A percentile compares a stretch with the other conserved stretches of the same genome.
phyloP scores from a whole-genome alignment of 2,329 filamentous ascomycete species.

The Tolypocladium tropicale region DNA sequence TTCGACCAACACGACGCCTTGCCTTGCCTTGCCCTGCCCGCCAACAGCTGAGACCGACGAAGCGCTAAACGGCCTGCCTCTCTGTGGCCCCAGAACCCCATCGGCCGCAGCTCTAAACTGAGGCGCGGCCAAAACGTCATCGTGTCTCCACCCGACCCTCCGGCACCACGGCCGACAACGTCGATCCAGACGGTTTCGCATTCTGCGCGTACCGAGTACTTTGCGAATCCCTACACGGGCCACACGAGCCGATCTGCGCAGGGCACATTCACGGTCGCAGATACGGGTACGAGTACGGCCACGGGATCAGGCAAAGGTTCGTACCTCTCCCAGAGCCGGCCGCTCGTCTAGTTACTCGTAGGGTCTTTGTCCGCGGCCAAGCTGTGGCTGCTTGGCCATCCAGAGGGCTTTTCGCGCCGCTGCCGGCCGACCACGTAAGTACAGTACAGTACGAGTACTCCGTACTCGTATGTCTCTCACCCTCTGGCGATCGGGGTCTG shows the following conservation, averaged over 20 bases:
- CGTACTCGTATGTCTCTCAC: not conserved
- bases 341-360: too few species aligned
- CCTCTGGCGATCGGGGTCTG: not conserved
- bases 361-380: not conserved
- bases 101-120: not conserved
- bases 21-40: not conserved
- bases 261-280: too few species aligned
- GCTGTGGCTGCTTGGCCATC: not conserved
- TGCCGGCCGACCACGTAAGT: not conserved
- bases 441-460: not conserved
- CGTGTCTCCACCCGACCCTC: slow-evolving; percentile 4
- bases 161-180: not conserved
- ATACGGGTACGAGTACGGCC: not conserved
- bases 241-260: too few species aligned
- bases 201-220: not conserved
- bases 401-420: not conserved
- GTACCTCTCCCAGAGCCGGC: too few species aligned
- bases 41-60: not conserved
- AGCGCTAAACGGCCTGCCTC: not conserved
- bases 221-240: too few species aligned
- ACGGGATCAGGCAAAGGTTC: not conserved
- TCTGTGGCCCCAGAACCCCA: not conserved
- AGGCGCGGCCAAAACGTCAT: slow-evolving; percentile 7
- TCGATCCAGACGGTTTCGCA: not conserved
- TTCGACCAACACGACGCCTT: too few species aligned